phyloP scores from a whole-genome alignment of 2,329 filamentous ascomycete genomes.

The Epichloe amarillans region DNA sequence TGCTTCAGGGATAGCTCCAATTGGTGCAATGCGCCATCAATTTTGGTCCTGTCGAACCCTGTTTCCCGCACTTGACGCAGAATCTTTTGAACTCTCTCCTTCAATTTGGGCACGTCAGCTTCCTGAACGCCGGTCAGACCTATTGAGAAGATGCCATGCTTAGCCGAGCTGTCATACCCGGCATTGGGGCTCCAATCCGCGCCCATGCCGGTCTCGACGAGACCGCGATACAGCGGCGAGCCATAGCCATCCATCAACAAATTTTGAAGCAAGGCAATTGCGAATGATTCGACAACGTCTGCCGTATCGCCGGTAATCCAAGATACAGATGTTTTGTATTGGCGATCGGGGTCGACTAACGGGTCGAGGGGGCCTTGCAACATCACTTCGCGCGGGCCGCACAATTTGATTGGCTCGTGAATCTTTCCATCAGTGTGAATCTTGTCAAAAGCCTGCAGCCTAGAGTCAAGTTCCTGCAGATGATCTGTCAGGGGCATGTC shows the following conservation, averaged over 20 bases:
- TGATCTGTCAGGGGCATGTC: slow-evolving; percentile 80
- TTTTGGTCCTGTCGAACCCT: slow-evolving; percentile 80
- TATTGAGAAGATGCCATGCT: slow-evolving; percentile 72
- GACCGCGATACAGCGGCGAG: slow-evolving; percentile 75
- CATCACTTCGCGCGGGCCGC: slow-evolving; percentile 54
- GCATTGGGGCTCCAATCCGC: slow-evolving; percentile 92
- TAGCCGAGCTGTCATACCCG: slow-evolving; percentile 72
- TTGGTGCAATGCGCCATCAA: slow-evolving; percentile 88
- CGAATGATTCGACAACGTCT: slow-evolving; percentile 79
- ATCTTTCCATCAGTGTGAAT: slow-evolving; percentile 58
- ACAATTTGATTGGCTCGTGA: slow-evolving; percentile 62
- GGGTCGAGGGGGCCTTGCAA: slow-evolving; percentile 77
- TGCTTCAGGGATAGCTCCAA: slow-evolving; percentile 87
- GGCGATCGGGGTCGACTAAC: slow-evolving; percentile 70
- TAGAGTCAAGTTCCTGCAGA: slow-evolving; percentile 61
- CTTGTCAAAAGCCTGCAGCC: slow-evolving; percentile 59
- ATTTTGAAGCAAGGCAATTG: slow-evolving; percentile 66
- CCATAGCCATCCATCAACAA: slow-evolving; percentile 89
- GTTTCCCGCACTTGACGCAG: slow-evolving; percentile 55
- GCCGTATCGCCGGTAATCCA: slow-evolving; percentile 80
- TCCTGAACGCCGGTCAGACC: slow-evolving; percentile 83
- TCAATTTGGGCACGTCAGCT: slow-evolving; percentile 64
- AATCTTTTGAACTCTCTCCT: slow-evolving; percentile 58
- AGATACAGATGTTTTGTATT: slow-evolving; percentile 86
- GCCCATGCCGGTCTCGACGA: slow-evolving; percentile 82